These are phyloP conservation scores for Paracorniculantispora psalliotae DNA, from an alignment of 2,329 filamentous ascomycete genomes.

Conservation along the genomic window DNA sequence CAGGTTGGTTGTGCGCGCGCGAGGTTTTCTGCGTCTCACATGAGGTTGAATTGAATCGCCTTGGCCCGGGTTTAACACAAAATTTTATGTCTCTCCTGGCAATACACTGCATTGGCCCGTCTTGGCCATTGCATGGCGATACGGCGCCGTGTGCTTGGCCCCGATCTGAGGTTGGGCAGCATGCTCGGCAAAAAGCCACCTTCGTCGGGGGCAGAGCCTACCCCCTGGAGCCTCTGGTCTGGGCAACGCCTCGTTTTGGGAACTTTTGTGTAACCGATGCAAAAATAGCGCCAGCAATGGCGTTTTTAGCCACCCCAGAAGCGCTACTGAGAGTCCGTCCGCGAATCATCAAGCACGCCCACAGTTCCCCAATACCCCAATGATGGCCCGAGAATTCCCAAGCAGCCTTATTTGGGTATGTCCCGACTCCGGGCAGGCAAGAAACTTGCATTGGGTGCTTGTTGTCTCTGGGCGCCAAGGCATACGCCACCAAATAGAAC, in stretches of 20 bases:
- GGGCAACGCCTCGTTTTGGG: neutral
- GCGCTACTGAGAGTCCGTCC: neutral
- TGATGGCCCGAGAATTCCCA: neutral
- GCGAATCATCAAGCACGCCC: neutral
- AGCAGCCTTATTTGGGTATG: neutral
- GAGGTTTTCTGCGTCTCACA: neutral
- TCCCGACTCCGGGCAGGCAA: neutral
- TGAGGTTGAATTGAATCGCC: neutral
- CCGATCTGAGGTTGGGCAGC: conserved; percentile 2
- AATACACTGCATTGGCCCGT: neutral
- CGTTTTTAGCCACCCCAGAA: neutral
- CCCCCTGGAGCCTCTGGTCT: neutral
- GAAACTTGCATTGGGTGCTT: neutral
- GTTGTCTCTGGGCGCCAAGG: neutral
- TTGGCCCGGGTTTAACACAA: neutral
- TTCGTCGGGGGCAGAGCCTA: too few relatives aligned
- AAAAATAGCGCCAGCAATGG: neutral
- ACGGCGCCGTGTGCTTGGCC: conserved; percentile 4
- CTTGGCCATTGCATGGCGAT: conserved; percentile 14
- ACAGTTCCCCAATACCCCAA: neutral
- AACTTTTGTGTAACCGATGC: neutral
- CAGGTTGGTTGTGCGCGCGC: neutral
- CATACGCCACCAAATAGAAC: neutral
- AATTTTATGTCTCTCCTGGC: neutral
- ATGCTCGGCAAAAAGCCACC: conserved; percentile 9